Conservation (phyloP, 1,284 basidiomycete genomes). For the Leccinum subrobustum region DNA sequence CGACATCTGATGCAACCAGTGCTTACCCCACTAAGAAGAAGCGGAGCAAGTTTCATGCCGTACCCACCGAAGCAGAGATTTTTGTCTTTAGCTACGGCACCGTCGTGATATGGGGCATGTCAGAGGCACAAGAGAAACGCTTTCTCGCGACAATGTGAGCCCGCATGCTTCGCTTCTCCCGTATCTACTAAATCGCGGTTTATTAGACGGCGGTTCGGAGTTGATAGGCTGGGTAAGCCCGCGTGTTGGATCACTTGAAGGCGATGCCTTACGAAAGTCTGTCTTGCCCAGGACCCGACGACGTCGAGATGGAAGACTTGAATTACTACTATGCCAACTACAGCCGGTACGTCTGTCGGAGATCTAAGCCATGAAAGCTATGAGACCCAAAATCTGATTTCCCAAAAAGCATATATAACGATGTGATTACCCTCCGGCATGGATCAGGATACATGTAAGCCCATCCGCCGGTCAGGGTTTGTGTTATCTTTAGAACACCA, state of each 20-base stretch:
- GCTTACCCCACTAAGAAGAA: constrained; percentile 42
- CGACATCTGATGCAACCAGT: constrained; percentile 32
- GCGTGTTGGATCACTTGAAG: neutral
- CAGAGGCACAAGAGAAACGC: constrained; percentile 85
- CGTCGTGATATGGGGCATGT: constrained; percentile 98
- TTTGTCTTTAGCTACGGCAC: constrained; percentile 94
- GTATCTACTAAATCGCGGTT: constrained; percentile 13
- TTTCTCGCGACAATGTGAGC: constrained; percentile 87
- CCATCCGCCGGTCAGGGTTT: constrained; percentile 13
- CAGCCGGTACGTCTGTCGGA: constrained; percentile 59
- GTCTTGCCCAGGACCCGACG: constrained; percentile 59
- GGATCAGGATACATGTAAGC: constrained; percentile 94
- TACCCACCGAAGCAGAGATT: constrained; percentile 78
- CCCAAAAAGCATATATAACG: constrained; percentile 85
- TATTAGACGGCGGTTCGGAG: constrained; percentile 85
- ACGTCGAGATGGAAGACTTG: constrained; percentile 93
- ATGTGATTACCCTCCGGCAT: constrained; percentile 93
- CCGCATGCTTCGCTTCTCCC: constrained; percentile 1
- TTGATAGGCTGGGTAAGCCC: constrained; percentile 75
- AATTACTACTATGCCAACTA: constrained; percentile 98
- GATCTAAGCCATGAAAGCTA: constrained; percentile 5
- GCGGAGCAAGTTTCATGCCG: constrained; percentile 63
- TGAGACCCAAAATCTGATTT: constrained; percentile 4
- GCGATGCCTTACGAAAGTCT: constrained; percentile 7
- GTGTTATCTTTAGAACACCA: constrained; percentile 17